Evolutionary conservation across 176 grass and related monocot genomes (phyloP), one percentile per base, ranked within the genome.

Genomic region (Avena sativa): DNA sequence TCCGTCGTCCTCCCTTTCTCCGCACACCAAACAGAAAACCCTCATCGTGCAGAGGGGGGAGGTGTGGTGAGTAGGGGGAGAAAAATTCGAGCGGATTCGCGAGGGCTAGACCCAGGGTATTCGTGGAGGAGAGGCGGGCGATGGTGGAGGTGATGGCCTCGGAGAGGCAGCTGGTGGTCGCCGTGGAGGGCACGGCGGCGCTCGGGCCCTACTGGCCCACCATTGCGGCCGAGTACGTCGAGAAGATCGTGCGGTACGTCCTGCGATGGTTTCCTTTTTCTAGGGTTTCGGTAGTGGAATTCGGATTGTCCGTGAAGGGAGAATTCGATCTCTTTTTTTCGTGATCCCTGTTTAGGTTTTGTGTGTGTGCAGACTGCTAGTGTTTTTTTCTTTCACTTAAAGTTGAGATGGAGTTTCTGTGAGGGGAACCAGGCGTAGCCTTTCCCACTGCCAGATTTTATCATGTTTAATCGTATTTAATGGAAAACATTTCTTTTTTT

Each of bases 181-280:
- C 49, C 40, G 91, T 99, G 83, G 97, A 99, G 87, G 92, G 89
- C 8, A 99, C 94, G 40, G 92, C 93, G 58, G 92, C 97, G 49
- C 69, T 99, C 28, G 97, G 90, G 0, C 89, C 90, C 9, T 94
- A 93, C 91, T 99, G 97, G 97, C 17, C 46, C 58, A 86, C 79
- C 36, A 90, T 96, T 43, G 70, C 74, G 55, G 73, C 89, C 58
- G 97, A 99, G 55, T 99, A 94, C 77, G 44, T 99, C 72, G 94
- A 94, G 69, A 99, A 99, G 92, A 99, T 99, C 77, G 84, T 99
- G 76, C 89, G 97, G 97, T 99, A 71, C 36, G 57, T n/a, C 52
- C 17, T 9, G 43, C 21, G 43, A 6, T 20, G 28, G 2, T 10
- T 50, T 67, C 8, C 23, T 23, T 3, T 65, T 64, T 59, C 63